These are phyloP conservation scores for Candida peoriensis DNA, from an alignment of 805 yeast genomes.

Conservation along the genomic window DNA sequence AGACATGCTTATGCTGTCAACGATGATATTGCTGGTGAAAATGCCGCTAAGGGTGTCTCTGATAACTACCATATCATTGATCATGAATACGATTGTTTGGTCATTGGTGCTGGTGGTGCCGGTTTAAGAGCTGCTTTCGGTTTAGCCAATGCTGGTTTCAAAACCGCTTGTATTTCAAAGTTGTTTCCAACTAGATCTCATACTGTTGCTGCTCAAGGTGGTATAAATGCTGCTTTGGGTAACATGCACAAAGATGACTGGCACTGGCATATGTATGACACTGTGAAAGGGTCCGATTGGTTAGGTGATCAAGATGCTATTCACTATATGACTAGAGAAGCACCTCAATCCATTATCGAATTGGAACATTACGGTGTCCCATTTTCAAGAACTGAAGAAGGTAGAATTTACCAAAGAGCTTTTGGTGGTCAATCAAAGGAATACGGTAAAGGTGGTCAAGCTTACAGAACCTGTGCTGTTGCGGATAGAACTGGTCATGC, in stretches of 20 bases:
- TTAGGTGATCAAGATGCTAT: slow-evolving; percentile 99
- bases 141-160: slow-evolving; percentile 92
- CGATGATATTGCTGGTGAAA: slow-evolving; percentile 41
- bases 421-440: slow-evolving; percentile 97
- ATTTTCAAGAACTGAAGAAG: slow-evolving; percentile 93
- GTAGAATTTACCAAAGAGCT: slow-evolving; percentile 97
- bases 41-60: slow-evolving; percentile 49
- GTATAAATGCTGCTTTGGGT: slow-evolving; percentile 97
- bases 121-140: slow-evolving; percentile 99
- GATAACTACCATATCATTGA: slow-evolving; percentile 87
- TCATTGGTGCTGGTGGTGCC: slow-evolving; percentile 99
- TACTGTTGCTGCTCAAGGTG: slow-evolving; percentile 99
- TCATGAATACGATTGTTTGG: slow-evolving; percentile 97
- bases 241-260: slow-evolving; percentile 98
- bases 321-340: slow-evolving; percentile 98
- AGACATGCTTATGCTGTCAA: slow-evolving; percentile 27
- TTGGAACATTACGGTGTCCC: slow-evolving; percentile 98
- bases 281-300: slow-evolving; percentile 99
- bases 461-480: slow-evolving; percentile 98
- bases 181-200: slow-evolving; percentile 98
- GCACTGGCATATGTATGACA: slow-evolving; percentile 99
- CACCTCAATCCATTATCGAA: slow-evolving; percentile 92
- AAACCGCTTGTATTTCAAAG: slow-evolving; percentile 96
- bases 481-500: slow-evolving; percentile 99
- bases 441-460: slow-evolving; percentile 98